Base-by-base conservation (phyloP, 768 basidiomycete species). In the Trametes cinnabarina region DNA sequence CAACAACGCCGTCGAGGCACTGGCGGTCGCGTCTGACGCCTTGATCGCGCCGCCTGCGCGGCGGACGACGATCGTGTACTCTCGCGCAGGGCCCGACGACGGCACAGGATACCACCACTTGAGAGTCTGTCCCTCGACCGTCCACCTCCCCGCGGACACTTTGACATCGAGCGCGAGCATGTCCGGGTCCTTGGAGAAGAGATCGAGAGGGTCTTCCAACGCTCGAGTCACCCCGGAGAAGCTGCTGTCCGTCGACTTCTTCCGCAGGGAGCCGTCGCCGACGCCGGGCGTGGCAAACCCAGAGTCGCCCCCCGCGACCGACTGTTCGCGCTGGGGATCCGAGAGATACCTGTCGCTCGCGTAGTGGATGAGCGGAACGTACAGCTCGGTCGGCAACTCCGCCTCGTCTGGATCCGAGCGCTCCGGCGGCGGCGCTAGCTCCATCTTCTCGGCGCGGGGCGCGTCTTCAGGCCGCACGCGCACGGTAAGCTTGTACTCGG, bases 311-410 rank as follows among this genome's bases (percentile, higher is more conserved):
- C 32, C 12, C 40, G 32, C 37, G 44, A 42, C 55, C 4, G 55
- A 42, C 48, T 58, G 9, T 37, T 42, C 25, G 34, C 58, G 54
- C 35, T 37, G 46, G 7, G 23, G 19, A 42, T 51, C 50, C 8
- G 65, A 35, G 34, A 65, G 63, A 20, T 68, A 63, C 28, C 72
- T 68, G 20, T 76, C 72, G 59, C 79, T 77, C 3, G 88, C 91
- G 69, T 86, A 99, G 69, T 99, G 97, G 19, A 96, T 86, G 47
- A 93, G 77, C 4, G 97, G 97, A 1, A 98, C 70, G 69, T 82
- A 99, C 20, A 98, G 86, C 77, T 97, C 97, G 19, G 94, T 98
- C n/a, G 86, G 80, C 1, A 83, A 73, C 26, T 69, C 69, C 17
- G 76, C 75, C 2, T 70, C 69, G 6, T 48, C 52, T 14, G 67